Conservation (phyloP, 768 basidiomycete species). For the Tulasnella sp. region DNA sequence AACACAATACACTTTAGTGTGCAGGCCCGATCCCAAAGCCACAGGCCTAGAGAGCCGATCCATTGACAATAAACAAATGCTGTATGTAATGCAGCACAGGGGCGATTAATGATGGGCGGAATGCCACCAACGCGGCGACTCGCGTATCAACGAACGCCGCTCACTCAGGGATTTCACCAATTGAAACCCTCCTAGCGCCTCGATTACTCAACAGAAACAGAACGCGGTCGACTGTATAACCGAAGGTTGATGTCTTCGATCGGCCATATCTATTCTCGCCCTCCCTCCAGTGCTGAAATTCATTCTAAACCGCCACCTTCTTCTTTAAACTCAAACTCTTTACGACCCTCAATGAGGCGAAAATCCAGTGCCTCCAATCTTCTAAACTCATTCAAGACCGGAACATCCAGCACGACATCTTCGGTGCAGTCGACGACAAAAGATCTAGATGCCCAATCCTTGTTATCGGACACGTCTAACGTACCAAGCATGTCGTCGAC, state of each 20-base stretch:
- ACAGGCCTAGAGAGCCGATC: no score
- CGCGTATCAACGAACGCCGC: no score
- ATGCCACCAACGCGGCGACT: no score
- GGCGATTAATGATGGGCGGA: no score
- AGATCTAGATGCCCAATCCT: constrained; percentile 66
- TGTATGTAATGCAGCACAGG: no score
- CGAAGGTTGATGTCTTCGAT: neutral
- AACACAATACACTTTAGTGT: no score
- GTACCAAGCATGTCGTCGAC: constrained; percentile 11
- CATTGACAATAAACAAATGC: no score
- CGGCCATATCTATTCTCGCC: neutral
- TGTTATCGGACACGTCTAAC: constrained; percentile 36
- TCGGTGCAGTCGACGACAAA: constrained; percentile 30
- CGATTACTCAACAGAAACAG: no score
- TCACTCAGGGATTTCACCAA: no score
- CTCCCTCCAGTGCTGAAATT: neutral
- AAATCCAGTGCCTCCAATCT: constrained; percentile 69
- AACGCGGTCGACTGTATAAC: no score
- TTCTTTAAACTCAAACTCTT: neutral
- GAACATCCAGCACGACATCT: constrained; percentile 19
- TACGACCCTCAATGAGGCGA: constrained; percentile 60
- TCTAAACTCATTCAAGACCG: constrained; percentile 47
- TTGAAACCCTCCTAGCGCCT: no score
- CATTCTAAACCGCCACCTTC: neutral
- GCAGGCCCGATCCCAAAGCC: no score